A percentile compares a stretch with the other conserved stretches of the same genome.
Evolutionary conservation across 257 asterid species (phyloP).

Genomic region (Thymus quinquecostatus): DNA sequence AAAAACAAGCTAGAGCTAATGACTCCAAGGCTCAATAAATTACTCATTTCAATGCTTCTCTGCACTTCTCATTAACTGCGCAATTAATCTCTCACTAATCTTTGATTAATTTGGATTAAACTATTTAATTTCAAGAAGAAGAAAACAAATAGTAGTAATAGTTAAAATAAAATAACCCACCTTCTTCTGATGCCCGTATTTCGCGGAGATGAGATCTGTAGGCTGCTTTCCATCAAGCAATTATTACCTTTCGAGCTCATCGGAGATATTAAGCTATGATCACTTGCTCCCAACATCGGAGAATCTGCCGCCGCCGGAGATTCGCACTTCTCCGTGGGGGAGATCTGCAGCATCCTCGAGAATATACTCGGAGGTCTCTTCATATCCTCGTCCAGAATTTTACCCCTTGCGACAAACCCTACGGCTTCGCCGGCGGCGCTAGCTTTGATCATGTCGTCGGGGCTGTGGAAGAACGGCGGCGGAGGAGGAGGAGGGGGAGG

Average conservation of each 20-base stretch:
- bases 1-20: conserved; percentile 29
- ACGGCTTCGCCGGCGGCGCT: neutral
- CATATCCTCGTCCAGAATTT: conserved; percentile 40
- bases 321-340: conserved; percentile 47
- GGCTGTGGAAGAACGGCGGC: conserved; percentile 35
- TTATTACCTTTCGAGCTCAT: conserved; percentile 42
- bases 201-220: conserved; percentile 96
- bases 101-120: conserved; percentile 7
- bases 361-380: conserved; percentile 54
- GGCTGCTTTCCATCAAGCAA: conserved; percentile 50
- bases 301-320: conserved; percentile 18
- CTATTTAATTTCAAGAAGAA: conserved; percentile 1
- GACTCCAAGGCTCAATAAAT: conserved; percentile 6
- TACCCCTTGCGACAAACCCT: conserved; percentile 17
- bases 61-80: conserved; percentile 34
- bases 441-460: conserved; percentile 24
- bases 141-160: neutral
- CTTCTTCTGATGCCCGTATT: conserved; percentile 93
- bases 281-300: conserved; percentile 32
- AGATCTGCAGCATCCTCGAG: conserved; percentile 82
- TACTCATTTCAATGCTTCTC: conserved; percentile 11
- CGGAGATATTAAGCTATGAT: conserved; percentile 32
- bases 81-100: conserved; percentile 1
- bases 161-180: conserved; percentile 38
- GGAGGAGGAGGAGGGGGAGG: conserved; percentile 3